Evolutionary conservation across 305 asterid species (phyloP).

Genomic region (Andrographis paniculata): DNA sequence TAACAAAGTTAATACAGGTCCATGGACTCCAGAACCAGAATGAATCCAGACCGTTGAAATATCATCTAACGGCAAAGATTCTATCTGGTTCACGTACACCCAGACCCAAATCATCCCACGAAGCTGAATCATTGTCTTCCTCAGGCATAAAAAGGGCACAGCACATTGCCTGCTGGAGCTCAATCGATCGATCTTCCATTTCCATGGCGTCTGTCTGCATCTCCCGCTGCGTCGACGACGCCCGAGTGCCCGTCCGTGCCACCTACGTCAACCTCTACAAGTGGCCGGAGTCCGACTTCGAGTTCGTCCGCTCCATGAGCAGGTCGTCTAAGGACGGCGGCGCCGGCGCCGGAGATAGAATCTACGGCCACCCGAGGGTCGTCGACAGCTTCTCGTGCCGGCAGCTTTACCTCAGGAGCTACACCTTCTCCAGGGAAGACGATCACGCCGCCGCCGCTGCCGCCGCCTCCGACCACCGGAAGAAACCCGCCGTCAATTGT

Average conservation of each 20-base stretch:
- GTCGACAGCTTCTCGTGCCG: conserved; percentile 74
- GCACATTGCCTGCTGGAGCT: no score
- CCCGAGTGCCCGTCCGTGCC: conserved; percentile 36
- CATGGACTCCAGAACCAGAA: no score
- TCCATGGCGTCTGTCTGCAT: conserved; percentile 32
- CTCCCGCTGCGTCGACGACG: conserved; percentile 32
- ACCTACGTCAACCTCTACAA: conserved; percentile 50
- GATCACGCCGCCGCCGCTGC: no score
- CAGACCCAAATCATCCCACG: no score
- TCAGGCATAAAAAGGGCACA: no score
- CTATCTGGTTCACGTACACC: no score
- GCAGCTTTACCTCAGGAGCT: conserved; percentile 66
- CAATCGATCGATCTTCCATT: no score
- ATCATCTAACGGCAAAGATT: no score
- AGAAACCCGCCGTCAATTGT: conserved; percentile 25
- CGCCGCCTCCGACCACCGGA: not conserved
- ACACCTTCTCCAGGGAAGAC: conserved; percentile 67
- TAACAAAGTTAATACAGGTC: no score
- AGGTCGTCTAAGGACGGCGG: not conserved
- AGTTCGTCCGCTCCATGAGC: conserved; percentile 59
- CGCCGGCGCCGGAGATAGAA: not conserved
- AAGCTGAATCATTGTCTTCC: no score
- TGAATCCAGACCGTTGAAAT: no score
- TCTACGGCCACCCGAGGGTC: conserved; percentile 32
- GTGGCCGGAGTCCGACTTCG: conserved; percentile 78